A percentile compares a stretch with the other conserved stretches of the same genome.
Evolutionary conservation across 2,329 filamentous ascomycete genomes (phyloP).

Genomic region (Penicillium sp.): DNA sequence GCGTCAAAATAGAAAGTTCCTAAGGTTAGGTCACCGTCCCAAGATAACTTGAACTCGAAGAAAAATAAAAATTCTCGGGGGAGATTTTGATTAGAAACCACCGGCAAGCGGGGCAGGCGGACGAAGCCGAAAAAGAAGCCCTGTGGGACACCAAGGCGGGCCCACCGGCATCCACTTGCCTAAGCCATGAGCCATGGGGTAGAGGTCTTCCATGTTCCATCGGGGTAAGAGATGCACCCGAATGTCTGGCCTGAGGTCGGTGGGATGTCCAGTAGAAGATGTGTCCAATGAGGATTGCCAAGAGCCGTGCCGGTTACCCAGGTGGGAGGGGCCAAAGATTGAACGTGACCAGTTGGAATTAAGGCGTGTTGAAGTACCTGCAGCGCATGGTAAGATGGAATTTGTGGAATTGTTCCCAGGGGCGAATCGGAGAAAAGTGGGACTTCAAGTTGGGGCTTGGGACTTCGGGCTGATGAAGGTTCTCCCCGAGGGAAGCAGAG

Average conservation of each 20-base stretch:
- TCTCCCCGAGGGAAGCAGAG: conserved; percentile 4
- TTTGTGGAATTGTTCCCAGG: not conserved
- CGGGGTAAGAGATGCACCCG: not conserved
- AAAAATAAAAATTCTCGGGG: conserved; percentile 2
- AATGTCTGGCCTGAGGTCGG: not conserved
- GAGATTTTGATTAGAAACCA: conserved; percentile 26
- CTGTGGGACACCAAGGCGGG: not conserved
- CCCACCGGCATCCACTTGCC: conserved; percentile 21
- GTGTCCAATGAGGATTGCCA: conserved; percentile 12
- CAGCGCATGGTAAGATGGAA: not conserved
- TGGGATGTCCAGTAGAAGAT: conserved; percentile 1
- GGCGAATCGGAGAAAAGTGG: conserved; percentile 14
- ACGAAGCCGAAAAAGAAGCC: conserved; percentile 13
- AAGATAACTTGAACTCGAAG: not conserved
- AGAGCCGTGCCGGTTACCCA: conserved; percentile 23
- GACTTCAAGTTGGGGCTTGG: conserved; percentile 11
- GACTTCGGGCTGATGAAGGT: no score
- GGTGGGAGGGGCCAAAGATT: conserved; percentile 12
- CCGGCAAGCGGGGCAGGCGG: conserved; percentile 23
- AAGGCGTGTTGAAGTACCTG: not conserved
- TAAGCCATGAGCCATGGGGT: conserved; percentile 1
- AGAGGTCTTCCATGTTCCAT: not conserved
- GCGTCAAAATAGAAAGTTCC: not conserved
- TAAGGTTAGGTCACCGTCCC: not conserved
- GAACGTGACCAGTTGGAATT: not conserved